Base-by-base conservation (phyloP, 371 early-diverging fungal genomes). In the Syncephalastrum contaminatum region DNA sequence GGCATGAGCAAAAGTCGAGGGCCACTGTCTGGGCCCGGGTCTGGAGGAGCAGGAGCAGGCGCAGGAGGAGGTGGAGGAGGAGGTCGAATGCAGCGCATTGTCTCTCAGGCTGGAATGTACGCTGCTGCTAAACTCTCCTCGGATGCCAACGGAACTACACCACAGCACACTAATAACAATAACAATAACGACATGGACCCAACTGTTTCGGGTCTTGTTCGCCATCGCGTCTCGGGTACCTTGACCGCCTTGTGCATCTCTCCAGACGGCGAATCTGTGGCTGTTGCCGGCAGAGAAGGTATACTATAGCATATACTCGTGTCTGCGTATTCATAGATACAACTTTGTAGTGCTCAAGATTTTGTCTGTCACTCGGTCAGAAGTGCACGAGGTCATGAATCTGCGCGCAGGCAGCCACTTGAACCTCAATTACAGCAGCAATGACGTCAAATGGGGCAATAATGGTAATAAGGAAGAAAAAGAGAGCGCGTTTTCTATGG, bases 371-470 rank as follows among this genome's bases (percentile, higher is more conserved):
- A 66, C 60, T 8, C 81, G 74, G 13, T 56, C 59, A n/a, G 77
- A 77, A 15, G 76, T 88, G 4, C 74, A 70, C 15, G 91, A 92
- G 58, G 54, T 67, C 8, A 53, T 87, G 36, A 92, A 91, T 62
- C 61, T 94, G 13, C 80, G 91, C 56, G 79, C 84, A n/a, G 90
- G 86, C 0, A 75, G 77, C 51, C 73, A 77, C 36, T 60, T 84
- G 52, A 87, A 80, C 54, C 51, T 77, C 16, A 87, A 82, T 56
- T 84, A 81, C 44, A 81, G 84, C 59, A 84, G 84, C 54, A 91
- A 83, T 56, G 95, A 94, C 67, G 92, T 91, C 41, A 88, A 88
- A 59, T 94, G 95, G 95, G 89, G 89, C 22, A 84, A 80, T 59
- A 64, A 73, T 42, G 80, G 85, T 82, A 68, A 55, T 12, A 50